A percentile compares a stretch with the other conserved stretches of the same genome.
These are phyloP conservation scores for Pseudogymnoascus sp. DNA, from an alignment of 2,329 filamentous ascomycete species.

Conservation along the genomic window DNA sequence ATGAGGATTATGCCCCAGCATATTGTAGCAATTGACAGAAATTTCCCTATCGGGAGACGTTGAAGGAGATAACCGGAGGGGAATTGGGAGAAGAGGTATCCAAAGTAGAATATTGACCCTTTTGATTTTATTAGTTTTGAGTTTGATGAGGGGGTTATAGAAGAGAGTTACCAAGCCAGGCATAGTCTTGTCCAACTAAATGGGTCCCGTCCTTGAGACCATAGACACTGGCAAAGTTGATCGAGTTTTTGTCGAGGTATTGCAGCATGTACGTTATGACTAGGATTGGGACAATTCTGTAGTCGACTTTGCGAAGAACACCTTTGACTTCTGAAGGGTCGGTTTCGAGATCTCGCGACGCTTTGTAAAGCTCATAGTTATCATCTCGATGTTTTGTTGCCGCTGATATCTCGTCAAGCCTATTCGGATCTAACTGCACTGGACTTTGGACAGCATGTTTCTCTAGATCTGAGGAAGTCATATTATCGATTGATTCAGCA, in stretches of 20 bases:
- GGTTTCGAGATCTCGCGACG: conserved; percentile 21
- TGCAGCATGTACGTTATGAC: conserved; percentile 51
- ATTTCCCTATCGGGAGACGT: conserved; percentile 53
- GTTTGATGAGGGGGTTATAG: conserved; percentile 24
- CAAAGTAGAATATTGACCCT: conserved; percentile 65
- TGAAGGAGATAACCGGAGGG: conserved; percentile 66
- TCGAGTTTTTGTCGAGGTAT: conserved; percentile 52
- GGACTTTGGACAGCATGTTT: conserved; percentile 13
- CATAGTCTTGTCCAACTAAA: conserved; percentile 41
- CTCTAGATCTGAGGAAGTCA: conserved; percentile 15
- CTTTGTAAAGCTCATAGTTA: conserved; percentile 31
- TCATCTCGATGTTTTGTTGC: conserved; percentile 27
- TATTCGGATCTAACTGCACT: not conserved
- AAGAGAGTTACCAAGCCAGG: conserved; percentile 35
- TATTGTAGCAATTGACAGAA: conserved; percentile 55
- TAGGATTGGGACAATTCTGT: conserved; percentile 44
- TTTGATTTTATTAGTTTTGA: conserved; percentile 49
- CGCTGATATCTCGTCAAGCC: conserved; percentile 16
- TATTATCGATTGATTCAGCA: not conserved
- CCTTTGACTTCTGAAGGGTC: conserved; percentile 25
- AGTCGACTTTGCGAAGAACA: conserved; percentile 49
- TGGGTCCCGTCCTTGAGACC: conserved; percentile 40
- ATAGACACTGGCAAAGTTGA: conserved; percentile 43
- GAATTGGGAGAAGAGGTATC: conserved; percentile 66
- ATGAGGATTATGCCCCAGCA: conserved; percentile 61